Percentiles rank a stretch among this genome's conserved stretches.
Conservation (phyloP, 345 rosid species). For the Draba incana region DNA sequence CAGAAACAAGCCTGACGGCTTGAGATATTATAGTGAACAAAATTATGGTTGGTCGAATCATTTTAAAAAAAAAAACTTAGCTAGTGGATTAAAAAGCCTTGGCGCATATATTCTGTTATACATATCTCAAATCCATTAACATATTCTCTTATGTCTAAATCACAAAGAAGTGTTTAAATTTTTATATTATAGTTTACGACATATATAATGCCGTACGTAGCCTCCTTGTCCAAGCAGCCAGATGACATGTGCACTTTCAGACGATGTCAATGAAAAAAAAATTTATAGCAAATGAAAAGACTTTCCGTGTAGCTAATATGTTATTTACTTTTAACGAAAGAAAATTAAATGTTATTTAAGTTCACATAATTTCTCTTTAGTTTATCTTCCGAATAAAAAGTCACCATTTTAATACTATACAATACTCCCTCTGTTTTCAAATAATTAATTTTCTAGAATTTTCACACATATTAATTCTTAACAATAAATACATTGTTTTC, state of each 20-base stretch:
- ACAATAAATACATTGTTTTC: too few species aligned
- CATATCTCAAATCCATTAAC: neutral
- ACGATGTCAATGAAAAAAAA: constrained; percentile 9
- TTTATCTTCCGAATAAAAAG: constrained; percentile 4
- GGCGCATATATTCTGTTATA: neutral
- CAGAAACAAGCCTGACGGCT: too few species aligned
- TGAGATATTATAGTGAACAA: neutral
- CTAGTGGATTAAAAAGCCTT: neutral
- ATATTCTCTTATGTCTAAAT: constrained; percentile 15
- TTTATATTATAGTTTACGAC: too few species aligned
- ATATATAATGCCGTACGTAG: constrained; percentile 9
- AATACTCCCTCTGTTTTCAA: too few species aligned
- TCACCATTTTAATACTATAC: neutral
- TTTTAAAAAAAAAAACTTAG: neutral
- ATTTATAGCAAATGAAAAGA: constrained; percentile 5
- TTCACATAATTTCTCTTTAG: constrained; percentile 14
- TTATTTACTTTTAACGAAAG: too few species aligned
- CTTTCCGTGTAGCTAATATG: constrained; percentile 5
- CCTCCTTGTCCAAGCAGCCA: constrained; percentile 32
- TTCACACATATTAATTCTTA: too few species aligned
- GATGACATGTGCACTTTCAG: constrained; percentile 9
- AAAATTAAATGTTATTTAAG: too few species aligned
- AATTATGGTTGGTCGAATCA: constrained; percentile 1
- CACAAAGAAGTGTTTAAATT: constrained; percentile 3
- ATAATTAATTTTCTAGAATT: too few species aligned